Evolutionary conservation across 2,329 filamentous ascomycete genomes (phyloP), one percentile per base, ranked within the genome.

Genomic region (Emmonsia crescens): DNA sequence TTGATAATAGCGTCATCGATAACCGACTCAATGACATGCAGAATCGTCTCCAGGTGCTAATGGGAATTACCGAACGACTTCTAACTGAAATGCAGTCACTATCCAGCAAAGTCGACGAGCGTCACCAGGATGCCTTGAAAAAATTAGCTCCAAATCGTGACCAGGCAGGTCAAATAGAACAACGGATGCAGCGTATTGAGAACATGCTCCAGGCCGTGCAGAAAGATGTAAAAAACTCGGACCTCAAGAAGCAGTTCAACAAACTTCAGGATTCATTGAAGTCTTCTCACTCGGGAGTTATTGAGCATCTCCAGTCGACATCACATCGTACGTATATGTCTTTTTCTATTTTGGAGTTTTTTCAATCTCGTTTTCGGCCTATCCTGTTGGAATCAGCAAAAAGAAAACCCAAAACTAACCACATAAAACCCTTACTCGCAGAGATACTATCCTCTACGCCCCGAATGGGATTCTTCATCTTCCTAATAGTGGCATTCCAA

Each of bases 401-500:
- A 70, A 76, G 75, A 60, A 76, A 73, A 46, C 75, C 84, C 72
- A 79, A 19, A 75, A 29, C 12, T 36, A 80, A 33, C 29, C 12
- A 48, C 29, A 21, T 5, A 52, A 27, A 55, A 61, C 55, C 54
- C 44, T 60, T 36, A 19, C 57, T 33, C 63, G 59, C 64, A 82
- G 83, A 79, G 44, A 80, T 85, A 21, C 75, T 77, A 1, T 75
- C 79, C 9, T 79, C 82, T 9, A 76, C 79, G 3, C 83, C 84
- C 0, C 81, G 80, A 61, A 81, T 87, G 74, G 80, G 81, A 36
- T 79, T 82, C 60, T 82, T 86, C 67, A 83, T 96, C 66, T 82
- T 87, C 69, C 77, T 91, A 63, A 82, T 96, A 62, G 79, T 96
- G 61, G 85, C 83, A 21, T 85, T 89, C 65, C 91, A 96, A 76